Evolutionary conservation across 805 yeast genomes (phyloP).

Genomic region (Lachancea waltii): DNA sequence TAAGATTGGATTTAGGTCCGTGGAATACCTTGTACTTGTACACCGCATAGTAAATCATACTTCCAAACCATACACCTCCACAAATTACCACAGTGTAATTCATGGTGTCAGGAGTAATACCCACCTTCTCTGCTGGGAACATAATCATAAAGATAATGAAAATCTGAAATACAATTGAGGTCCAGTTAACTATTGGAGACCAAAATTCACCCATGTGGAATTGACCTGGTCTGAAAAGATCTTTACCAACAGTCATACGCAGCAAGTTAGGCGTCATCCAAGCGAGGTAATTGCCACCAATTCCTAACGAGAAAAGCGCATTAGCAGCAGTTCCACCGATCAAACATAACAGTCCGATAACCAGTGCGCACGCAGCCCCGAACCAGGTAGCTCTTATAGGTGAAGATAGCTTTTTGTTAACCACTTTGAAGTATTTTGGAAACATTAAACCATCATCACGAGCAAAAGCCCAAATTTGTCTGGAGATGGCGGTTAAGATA

Average conservation of each 20-base stretch:
- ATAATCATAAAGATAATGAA: constrained; percentile 48
- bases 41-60: constrained; percentile 42
- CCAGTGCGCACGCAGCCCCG: constrained; percentile 31
- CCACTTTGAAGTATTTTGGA: constrained; percentile 45
- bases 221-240: constrained; percentile 52
- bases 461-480: constrained; percentile 69
- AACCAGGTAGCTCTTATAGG: constrained; percentile 54
- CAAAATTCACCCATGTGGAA: constrained; percentile 47
- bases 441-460: constrained; percentile 68
- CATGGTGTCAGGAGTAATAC: constrained; percentile 41
- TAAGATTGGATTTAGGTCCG: constrained; percentile 41
- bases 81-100: constrained; percentile 60
- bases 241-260: constrained; percentile 38
- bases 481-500: constrained; percentile 51
- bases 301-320: constrained; percentile 36
- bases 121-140: constrained; percentile 45
- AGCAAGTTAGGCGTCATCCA: constrained; percentile 33
- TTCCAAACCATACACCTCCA: constrained; percentile 49
- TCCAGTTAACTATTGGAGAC: constrained; percentile 40
- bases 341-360: constrained; percentile 35
- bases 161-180: constrained; percentile 41
- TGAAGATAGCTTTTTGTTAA: constrained; percentile 46
- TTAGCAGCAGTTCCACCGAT: constrained; percentile 36
- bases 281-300: constrained; percentile 35
- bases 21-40: constrained; percentile 45